Conservation (phyloP, 257 asterid genomes). For the Rubia yunnanensis region DNA sequence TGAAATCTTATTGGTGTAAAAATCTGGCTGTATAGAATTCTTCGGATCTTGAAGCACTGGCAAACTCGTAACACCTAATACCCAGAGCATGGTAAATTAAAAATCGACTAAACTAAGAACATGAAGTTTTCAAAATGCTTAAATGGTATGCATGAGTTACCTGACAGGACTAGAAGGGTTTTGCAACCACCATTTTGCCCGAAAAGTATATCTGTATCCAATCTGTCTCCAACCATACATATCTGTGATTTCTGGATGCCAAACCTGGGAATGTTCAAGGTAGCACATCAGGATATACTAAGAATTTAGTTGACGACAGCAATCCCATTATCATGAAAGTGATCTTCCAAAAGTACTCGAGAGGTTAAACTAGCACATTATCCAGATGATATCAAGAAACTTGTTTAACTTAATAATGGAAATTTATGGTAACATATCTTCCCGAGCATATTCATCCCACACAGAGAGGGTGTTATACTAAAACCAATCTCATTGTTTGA, state of each 20-base stretch:
- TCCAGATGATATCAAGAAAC: not conserved
- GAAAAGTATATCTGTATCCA: slow-evolving; percentile 86
- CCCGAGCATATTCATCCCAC: not conserved
- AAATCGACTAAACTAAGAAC: not conserved
- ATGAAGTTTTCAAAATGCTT: not conserved
- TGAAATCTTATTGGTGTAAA: slow-evolving; percentile 81
- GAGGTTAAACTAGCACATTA: not conserved
- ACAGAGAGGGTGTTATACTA: not conserved
- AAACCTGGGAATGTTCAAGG: slow-evolving; percentile 41
- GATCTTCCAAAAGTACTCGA: not conserved
- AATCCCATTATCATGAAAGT: not conserved
- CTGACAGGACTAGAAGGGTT: slow-evolving; percentile 95
- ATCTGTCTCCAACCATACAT: slow-evolving; percentile 97
- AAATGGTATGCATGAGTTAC: slow-evolving; percentile 18
- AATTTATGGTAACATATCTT: not conserved
- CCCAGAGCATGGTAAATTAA: not conserved
- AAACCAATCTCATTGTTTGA: not conserved
- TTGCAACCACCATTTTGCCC: slow-evolving; percentile 98
- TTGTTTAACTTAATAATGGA: not conserved
- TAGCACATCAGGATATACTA: not conserved
- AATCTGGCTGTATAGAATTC: slow-evolving; percentile 76
- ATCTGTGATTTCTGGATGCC: slow-evolving; percentile 81
- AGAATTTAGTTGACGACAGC: not conserved
- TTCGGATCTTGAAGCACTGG: slow-evolving; percentile 72
- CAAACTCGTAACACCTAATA: slow-evolving; percentile 67